phyloP scores from a whole-genome alignment of 805 yeast species.

The Ascoidea asiatica region DNA sequence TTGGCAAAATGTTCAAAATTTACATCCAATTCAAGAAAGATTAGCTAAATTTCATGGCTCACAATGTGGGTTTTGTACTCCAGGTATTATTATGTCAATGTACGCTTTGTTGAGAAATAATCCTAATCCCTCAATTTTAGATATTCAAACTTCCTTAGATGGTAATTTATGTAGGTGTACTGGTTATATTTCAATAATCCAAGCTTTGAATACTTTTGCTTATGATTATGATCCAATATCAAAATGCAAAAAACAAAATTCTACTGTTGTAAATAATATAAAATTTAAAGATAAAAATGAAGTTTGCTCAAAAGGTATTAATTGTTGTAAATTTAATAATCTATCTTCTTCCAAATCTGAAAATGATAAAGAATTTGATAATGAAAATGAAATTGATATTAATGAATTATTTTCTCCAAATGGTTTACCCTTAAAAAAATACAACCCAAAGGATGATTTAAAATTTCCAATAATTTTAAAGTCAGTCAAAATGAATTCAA shows the following conservation, averaged over 20 bases:
- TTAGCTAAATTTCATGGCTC: slow-evolving; percentile 35
- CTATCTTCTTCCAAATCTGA: slow-evolving; percentile 1
- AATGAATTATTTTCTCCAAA: slow-evolving; percentile 22
- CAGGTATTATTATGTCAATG: slow-evolving; percentile 35
- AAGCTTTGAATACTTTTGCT: slow-evolving; percentile 31
- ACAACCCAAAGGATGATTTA: slow-evolving; percentile 24
- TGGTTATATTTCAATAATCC: slow-evolving; percentile 35
- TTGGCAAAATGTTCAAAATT: slow-evolving; percentile 19
- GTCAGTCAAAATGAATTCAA: slow-evolving; percentile 15
- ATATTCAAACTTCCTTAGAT: slow-evolving; percentile 29
- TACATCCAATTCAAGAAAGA: slow-evolving; percentile 36
- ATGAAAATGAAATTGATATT: slow-evolving; percentile 20
- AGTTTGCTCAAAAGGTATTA: slow-evolving; percentile 20
- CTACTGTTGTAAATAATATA: slow-evolving; percentile 4
- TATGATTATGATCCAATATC: slow-evolving; percentile 18
- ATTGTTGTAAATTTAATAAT: slow-evolving; percentile 21
- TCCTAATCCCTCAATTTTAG: slow-evolving; percentile 21
- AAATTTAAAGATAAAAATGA: background rate
- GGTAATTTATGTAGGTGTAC: slow-evolving; percentile 36
- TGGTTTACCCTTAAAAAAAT: slow-evolving; percentile 26
- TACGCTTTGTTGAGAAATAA: slow-evolving; percentile 27
- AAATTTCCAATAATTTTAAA: slow-evolving; percentile 25
- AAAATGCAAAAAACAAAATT: slow-evolving; percentile 13
- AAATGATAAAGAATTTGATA: slow-evolving; percentile 5
- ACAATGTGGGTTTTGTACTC: slow-evolving; percentile 38